Base-by-base conservation (phyloP, 805 yeast genomes). In the Saturnispora galanensis region DNA sequence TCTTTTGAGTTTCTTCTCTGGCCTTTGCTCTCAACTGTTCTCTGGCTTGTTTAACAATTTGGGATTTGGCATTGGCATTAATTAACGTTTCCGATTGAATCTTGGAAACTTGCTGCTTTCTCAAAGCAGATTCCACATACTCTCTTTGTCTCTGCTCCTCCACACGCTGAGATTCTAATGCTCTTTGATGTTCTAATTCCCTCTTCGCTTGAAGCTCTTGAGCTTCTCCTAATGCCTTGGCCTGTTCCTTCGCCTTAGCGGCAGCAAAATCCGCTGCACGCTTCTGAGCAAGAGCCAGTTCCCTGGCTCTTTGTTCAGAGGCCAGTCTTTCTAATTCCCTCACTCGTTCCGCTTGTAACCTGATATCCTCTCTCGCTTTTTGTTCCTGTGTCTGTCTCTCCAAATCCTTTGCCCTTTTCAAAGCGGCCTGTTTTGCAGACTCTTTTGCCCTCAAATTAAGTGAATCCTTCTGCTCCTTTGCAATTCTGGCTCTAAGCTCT, bases 1-100 rank as follows among this genome's bases (percentile, higher is more conserved):
- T 11, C 12, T 44, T 29, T 26, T 46, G 44, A 18, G 39, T 35
- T 21, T 42, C 37, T n/a, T 45, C 39, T 37, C 36, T 35, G 1
- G 40, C 46, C 9, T 35, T 31, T 3, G 29, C 31, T 32, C 37
- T 43, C 6, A 50, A 33, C 26, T 39, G 35, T 15, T 31, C 36
- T 31, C 47, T 55, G 5, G 46, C 46, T 34, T 37, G 37, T n/a
- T 28, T 38, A 4, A 43, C 30, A 21, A 38, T 38, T 28, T 38
- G 21, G 8, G 46, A 43, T 18, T 43, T 43, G 3, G 41, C n/a
- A 9, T 38, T 8, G 13, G 46, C 46, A 11, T 33, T 38, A 4
- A n/a, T 12, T 11, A 39, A n/a, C 13, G 37, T 9, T 21, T 40
- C 31, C 4, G 16, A 11, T 37, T 36, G 44, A 28, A 36, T 13